Evolutionary conservation across 2,329 filamentous ascomycete species (phyloP), one percentile per base, ranked within the genome.

Genomic region (Aspergillus pseudotamarii): DNA sequence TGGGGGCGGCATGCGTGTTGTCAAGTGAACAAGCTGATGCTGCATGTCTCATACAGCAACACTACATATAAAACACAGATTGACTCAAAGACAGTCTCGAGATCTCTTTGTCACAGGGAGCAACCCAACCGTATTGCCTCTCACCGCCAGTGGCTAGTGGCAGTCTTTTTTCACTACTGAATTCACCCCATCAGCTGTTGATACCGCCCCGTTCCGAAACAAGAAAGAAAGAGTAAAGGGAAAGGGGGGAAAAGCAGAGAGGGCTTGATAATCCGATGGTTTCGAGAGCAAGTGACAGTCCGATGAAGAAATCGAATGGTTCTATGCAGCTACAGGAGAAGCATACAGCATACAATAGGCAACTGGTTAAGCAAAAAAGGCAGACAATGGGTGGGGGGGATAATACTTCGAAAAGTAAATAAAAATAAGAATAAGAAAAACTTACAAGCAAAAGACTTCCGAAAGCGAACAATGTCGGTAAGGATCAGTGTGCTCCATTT

Each of bases 401-500:
- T 41, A 36, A 23, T 23, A 34, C 26, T 12, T 8, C 14, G 6
- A 36, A 36, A 14, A 36, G 16, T 14, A 30, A 55, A 51, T n/a
- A n/a, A n/a, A n/a, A n/a, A n/a, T n/a, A n/a, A n/a, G n/a, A n/a
- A n/a, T n/a, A n/a, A 23, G 19, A 41, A 19, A 65, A 60, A 54
- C 30, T 14, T 34, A 34, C 53, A 6, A 32, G 36, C 11, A 21
- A 53, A 46, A 34, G 64, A 62, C 64, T 54, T 67, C 58, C 58
- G 57, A 58, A 58, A 60, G 45, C 59, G 54, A 57, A 59, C 48
- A 54, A 65, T 60, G 61, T 46, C 38, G 64, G 62, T 50, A 65
- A 64, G 59, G 61, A 54, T 68, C 64, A 32, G 56, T 59, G 61
- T 59, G 38, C 62, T 64, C 60, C 56, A 63, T 59, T 19, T 61